phyloP scores from a whole-genome alignment of 2,329 filamentous ascomycete genomes.

The Alternaria sp. region DNA sequence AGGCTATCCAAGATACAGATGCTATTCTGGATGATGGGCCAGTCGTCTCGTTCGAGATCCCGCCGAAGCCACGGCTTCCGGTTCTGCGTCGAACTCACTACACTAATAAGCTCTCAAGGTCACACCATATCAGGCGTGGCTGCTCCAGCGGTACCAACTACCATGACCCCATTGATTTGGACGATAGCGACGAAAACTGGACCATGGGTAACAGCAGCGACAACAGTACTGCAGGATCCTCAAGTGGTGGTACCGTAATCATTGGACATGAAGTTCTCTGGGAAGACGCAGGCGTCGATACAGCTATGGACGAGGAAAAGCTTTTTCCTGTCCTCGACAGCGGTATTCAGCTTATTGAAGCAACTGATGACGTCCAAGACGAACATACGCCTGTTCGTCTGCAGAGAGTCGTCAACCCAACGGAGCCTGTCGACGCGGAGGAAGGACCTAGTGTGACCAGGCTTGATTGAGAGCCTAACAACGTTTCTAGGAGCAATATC shows the following conservation, averaged over 20 bases:
- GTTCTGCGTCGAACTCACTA: neutral
- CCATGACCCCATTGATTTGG: neutral
- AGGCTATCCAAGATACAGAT: neutral
- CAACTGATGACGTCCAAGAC: neutral
- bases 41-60: neutral
- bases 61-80: neutral
- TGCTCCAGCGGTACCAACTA: neutral
- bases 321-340: neutral
- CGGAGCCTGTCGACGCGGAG: neutral
- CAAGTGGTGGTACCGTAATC: neutral
- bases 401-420: neutral
- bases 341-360: neutral
- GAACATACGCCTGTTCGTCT: neutral
- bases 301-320: neutral
- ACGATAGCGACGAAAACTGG: conserved; percentile 1
- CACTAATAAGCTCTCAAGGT: neutral
- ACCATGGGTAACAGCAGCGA: neutral
- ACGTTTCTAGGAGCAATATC: neutral
- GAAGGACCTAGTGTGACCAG: neutral
- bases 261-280: neutral
- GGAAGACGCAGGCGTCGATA: neutral
- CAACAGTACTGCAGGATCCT: neutral
- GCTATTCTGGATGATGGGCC: neutral
- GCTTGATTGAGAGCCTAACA: neutral
- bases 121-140: neutral